These are phyloP conservation scores for Pseudopyrenochaeta lycopersici DNA, from an alignment of 2,329 filamentous ascomycete species.

Conservation along the genomic window DNA sequence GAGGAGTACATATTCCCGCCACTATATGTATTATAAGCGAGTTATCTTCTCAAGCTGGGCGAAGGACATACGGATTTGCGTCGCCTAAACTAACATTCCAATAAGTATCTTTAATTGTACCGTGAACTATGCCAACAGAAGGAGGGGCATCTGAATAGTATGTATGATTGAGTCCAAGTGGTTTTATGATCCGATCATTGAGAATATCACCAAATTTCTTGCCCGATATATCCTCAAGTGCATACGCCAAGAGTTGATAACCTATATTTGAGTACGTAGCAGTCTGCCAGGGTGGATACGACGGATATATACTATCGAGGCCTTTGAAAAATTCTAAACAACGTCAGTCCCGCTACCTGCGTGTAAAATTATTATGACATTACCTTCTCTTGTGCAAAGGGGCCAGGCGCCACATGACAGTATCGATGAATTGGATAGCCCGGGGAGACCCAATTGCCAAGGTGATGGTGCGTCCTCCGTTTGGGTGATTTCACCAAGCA, in stretches of 20 bases:
- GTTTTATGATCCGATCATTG: conserved; percentile 47
- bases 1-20: conserved; percentile 47
- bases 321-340: conserved; percentile 47
- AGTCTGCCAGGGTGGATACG: conserved; percentile 42
- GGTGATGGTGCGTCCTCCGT: conserved; percentile 22
- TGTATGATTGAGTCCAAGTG: conserved; percentile 52
- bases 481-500: conserved; percentile 31
- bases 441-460: conserved; percentile 27
- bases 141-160: conserved; percentile 39
- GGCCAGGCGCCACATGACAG: conserved; percentile 34
- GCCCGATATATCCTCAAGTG: conserved; percentile 51
- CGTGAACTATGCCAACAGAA: conserved; percentile 49
- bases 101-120: conserved; percentile 26
- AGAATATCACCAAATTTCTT: conserved; percentile 48
- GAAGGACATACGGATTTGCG: conserved; percentile 25
- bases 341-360: background rate
- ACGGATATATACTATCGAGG: conserved; percentile 41
- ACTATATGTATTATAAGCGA: conserved; percentile 17
- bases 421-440: conserved; percentile 18
- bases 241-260: conserved; percentile 50
- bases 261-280: conserved; percentile 49
- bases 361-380: background rate
- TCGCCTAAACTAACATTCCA: conserved; percentile 31
- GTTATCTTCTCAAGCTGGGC: background rate
- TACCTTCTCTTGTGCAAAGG: conserved; percentile 28